Percentiles rank a stretch among this genome's conserved stretches.
phyloP scores from a whole-genome alignment of 176 grass and related monocot genomes.

The Musa beccarii region DNA sequence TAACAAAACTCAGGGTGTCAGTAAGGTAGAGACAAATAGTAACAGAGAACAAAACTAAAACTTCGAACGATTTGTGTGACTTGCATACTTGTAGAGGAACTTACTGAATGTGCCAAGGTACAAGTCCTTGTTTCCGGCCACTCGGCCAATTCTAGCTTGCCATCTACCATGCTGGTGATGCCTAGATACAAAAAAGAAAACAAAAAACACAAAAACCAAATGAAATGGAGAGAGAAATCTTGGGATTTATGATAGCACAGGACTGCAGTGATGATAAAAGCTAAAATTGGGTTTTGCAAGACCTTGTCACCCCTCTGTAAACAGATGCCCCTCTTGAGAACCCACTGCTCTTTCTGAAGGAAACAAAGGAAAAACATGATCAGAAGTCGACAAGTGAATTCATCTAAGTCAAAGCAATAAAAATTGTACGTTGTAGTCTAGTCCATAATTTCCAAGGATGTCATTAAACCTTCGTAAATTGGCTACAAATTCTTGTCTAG shows the following conservation, averaged over 20 bases:
- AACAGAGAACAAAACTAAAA: not conserved
- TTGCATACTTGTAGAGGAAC: slow-evolving; percentile 10
- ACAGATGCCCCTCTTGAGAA: slow-evolving; percentile 96
- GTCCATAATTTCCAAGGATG: too few species aligned
- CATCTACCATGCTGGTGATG: slow-evolving; percentile 95
- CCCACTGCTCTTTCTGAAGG: slow-evolving; percentile 79
- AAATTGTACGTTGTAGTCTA: too few species aligned
- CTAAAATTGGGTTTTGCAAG: slow-evolving; percentile 21
- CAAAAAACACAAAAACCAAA: not conserved
- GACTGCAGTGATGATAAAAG: slow-evolving; percentile 16
- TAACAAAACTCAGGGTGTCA: too few species aligned
- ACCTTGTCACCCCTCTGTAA: slow-evolving; percentile 96
- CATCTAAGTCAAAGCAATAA: too few species aligned
- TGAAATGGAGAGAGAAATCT: not conserved
- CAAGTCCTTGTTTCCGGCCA: slow-evolving; percentile 92
- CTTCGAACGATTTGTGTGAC: not conserved
- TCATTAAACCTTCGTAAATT: slow-evolving; percentile 62
- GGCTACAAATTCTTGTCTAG: slow-evolving; percentile 81
- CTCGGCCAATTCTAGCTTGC: slow-evolving; percentile 94
- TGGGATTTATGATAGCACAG: slow-evolving; percentile 22
- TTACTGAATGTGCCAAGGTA: slow-evolving; percentile 97
- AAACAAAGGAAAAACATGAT: not conserved
- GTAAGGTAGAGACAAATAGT: too few species aligned
- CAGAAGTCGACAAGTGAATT: not conserved
- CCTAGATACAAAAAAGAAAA: slow-evolving; percentile 32